Percentiles rank a stretch among this genome's conserved stretches.
phyloP scores from a whole-genome alignment of 2,329 filamentous ascomycete species.

The Pseudogymnoascus pannorum region DNA sequence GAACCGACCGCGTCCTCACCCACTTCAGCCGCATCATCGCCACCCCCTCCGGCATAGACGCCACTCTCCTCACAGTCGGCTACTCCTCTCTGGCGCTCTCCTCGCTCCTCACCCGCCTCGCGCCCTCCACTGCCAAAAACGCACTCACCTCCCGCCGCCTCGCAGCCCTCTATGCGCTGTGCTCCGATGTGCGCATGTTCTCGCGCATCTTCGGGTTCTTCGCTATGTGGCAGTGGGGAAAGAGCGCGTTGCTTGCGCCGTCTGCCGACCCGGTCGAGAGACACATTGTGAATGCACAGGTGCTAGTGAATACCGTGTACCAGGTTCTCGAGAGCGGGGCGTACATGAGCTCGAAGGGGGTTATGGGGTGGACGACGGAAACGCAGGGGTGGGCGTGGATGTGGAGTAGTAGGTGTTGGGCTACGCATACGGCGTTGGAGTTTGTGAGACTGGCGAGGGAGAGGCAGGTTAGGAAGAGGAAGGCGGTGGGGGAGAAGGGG shows the following conservation, averaged over 20 bases:
- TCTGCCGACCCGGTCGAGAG: slow-evolving; percentile 38
- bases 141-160: slow-evolving; percentile 45
- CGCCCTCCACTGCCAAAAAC: slow-evolving; percentile 46
- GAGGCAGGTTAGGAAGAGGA: slow-evolving; percentile 25
- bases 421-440: slow-evolving; percentile 69
- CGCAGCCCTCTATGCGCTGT: slow-evolving; percentile 54
- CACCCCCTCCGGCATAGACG: slow-evolving; percentile 63
- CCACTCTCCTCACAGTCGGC: slow-evolving; percentile 59
- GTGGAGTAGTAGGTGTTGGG: slow-evolving; percentile 77
- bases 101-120: slow-evolving; percentile 41
- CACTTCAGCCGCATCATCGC: slow-evolving; percentile 57
- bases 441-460: slow-evolving; percentile 51
- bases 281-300: slow-evolving; percentile 58
- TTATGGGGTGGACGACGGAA: slow-evolving; percentile 52
- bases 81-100: slow-evolving; percentile 56
- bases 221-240: slow-evolving; percentile 63
- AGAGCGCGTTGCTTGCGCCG: slow-evolving; percentile 34
- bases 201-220: slow-evolving; percentile 70
- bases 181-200: slow-evolving; percentile 67
- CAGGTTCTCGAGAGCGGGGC: slow-evolving; percentile 79
- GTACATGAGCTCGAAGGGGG: slow-evolving; percentile 66
- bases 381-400: slow-evolving; percentile 55
- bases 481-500: slow-evolving; percentile 50
- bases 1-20: slow-evolving; percentile 33
- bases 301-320: slow-evolving; percentile 60